Conservation (phyloP, 1,284 basidiomycete species). For the Marasmius sp. region DNA sequence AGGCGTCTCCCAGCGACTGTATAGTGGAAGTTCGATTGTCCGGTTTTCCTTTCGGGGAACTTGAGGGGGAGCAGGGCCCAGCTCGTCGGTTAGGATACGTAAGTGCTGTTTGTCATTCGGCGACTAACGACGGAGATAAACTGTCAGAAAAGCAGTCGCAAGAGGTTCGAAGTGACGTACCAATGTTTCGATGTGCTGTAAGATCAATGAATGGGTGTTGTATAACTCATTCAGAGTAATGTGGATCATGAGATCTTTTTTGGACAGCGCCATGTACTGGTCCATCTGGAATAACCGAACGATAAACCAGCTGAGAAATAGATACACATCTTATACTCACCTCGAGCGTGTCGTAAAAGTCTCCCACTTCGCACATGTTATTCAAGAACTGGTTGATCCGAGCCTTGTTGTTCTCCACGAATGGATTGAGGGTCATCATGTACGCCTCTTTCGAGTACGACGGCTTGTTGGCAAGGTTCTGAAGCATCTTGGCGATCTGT, state of each 20-base stretch:
- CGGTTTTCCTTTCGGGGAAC: conserved; percentile 98
- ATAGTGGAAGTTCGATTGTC: conserved; percentile 88
- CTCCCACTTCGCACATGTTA: conserved; percentile 95
- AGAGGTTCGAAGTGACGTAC: conserved; percentile 46
- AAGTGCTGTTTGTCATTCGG: conserved; percentile 98
- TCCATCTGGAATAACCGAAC: conserved; percentile 72
- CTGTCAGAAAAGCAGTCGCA: conserved; percentile 10
- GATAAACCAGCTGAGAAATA: conserved; percentile 1
- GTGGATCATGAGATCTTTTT: conserved; percentile 97
- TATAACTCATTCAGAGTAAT: conserved; percentile 99
- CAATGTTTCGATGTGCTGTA: conserved; percentile 93
- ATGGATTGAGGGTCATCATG: conserved; percentile 98
- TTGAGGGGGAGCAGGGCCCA: conserved; percentile 89
- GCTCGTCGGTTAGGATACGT: conserved; percentile 93
- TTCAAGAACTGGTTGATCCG: conserved; percentile 98
- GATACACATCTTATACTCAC: conserved; percentile 39
- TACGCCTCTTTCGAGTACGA: conserved; percentile 97
- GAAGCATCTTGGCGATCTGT: conserved; percentile 99
- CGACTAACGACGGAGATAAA: conserved; percentile 52
- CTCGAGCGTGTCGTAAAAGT: conserved; percentile 99
- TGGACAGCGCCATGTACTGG: conserved; percentile 99
- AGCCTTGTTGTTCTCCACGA: conserved; percentile 97
- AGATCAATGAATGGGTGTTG: conserved; percentile 93
- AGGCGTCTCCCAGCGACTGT: conserved; percentile 98
- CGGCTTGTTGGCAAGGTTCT: conserved; percentile 98